phyloP scores from a whole-genome alignment of 2,329 filamentous ascomycete species.

The Ampelomyces quisqualis region DNA sequence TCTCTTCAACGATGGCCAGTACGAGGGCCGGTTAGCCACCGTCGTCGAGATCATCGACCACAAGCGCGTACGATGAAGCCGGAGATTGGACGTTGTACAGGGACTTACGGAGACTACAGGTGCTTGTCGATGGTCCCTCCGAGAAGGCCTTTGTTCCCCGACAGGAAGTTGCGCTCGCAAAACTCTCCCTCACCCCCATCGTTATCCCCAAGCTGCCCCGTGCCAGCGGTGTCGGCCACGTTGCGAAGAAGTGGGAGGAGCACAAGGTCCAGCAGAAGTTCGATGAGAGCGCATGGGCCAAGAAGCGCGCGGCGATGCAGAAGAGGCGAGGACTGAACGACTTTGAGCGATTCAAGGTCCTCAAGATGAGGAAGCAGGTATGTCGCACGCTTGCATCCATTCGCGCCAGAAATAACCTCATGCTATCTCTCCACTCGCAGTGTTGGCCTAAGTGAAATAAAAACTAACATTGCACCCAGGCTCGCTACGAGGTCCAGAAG shows the following conservation, averaged over 20 bases:
- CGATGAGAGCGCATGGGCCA: constrained; percentile 87
- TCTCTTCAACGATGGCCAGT: constrained; percentile 81
- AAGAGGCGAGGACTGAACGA: constrained; percentile 90
- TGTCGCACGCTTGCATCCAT: constrained; percentile 35
- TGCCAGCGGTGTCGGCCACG: constrained; percentile 74
- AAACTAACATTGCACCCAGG: constrained; percentile 48
- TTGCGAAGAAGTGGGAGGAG: constrained; percentile 90
- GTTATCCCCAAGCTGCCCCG: constrained; percentile 84
- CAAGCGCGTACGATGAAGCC: constrained; percentile 84
- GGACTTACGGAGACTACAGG: constrained; percentile 57
- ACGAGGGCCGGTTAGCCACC: constrained; percentile 80
- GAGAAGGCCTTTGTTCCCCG: constrained; percentile 80
- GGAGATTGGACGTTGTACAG: constrained; percentile 21
- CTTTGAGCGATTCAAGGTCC: constrained; percentile 99
- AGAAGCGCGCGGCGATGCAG: constrained; percentile 83
- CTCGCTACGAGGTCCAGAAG: constrained; percentile 96
- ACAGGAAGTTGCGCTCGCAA: constrained; percentile 78
- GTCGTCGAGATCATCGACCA: constrained; percentile 99
- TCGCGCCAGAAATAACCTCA: background rate
- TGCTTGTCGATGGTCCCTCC: constrained; percentile 91
- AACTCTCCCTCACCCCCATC: constrained; percentile 86
- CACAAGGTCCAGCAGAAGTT: constrained; percentile 90
- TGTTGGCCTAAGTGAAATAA: constrained; percentile 5
- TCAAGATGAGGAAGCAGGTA: constrained; percentile 99
- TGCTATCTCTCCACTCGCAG: background rate